Evolutionary conservation across 768 basidiomycete species (phyloP).

Genomic region (Hydnum rufescens): DNA sequence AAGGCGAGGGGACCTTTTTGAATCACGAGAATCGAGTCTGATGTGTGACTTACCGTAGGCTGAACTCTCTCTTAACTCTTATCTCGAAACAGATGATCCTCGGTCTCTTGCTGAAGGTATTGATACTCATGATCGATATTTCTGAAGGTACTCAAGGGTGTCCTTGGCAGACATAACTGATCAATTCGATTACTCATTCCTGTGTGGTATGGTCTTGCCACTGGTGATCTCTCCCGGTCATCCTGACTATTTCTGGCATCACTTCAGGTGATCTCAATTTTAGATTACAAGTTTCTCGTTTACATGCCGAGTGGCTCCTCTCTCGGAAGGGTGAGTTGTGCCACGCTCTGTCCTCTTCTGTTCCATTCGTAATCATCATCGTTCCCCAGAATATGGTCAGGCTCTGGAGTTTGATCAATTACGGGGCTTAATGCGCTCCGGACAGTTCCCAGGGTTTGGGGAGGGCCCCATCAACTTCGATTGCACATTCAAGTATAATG

Average conservation of each 20-base stretch:
- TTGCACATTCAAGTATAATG: conserved; percentile 89
- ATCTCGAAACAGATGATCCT: conserved; percentile 42
- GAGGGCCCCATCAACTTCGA: conserved; percentile 73
- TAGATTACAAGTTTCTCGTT: conserved; percentile 64
- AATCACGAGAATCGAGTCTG: neutral
- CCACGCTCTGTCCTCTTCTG: neutral
- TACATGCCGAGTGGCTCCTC: conserved; percentile 91
- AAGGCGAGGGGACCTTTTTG: conserved; percentile 30
- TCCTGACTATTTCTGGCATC: conserved; percentile 83
- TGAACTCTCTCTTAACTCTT: conserved; percentile 64
- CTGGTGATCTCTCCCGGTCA: too few species aligned
- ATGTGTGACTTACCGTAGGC: conserved; percentile 22
- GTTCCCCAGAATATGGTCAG: conserved; percentile 47
- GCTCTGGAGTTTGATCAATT: conserved; percentile 86
- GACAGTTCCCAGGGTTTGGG: conserved; percentile 52
- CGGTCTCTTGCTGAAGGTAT: conserved; percentile 52
- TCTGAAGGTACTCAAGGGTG: conserved; percentile 5
- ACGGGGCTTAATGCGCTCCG: conserved; percentile 46
- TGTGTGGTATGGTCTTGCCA: too few species aligned
- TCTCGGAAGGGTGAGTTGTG: conserved; percentile 42
- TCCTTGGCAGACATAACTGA: conserved; percentile 59
- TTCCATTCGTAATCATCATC: neutral
- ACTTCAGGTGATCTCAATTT: conserved; percentile 88
- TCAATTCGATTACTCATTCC: too few species aligned
- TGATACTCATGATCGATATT: conserved; percentile 6